Evolutionary conservation across 1,284 basidiomycete species (phyloP), one percentile per base, ranked within the genome.

Genomic region (Salmacisia buchloeana): DNA sequence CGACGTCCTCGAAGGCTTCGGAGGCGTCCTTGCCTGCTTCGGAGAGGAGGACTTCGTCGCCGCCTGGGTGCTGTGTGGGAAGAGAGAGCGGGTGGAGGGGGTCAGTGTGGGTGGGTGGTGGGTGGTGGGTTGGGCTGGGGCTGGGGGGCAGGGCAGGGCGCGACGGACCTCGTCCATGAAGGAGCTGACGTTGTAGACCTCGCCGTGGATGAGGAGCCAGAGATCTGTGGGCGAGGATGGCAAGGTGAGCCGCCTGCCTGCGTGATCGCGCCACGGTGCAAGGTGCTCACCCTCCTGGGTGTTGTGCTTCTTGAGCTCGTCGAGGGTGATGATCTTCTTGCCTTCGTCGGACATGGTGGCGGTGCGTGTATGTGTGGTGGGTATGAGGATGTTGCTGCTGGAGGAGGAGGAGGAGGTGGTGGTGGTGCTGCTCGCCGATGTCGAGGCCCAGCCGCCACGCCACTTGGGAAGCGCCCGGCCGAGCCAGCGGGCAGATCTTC

Each of bases 1-100:
- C 94, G 57, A 98, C 94, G 81, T 98, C 96, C 83, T 98, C 96
- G 78, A 98, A 99, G 12, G 94, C 92, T 81, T 98, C 96, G 46
- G 94, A 96, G 31, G 92, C 93, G 81, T 98, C 94, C 91, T 78
- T 83, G 88, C 94, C 91, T 76, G 87, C 89, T 83, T 98, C 94
- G 69, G 90, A 89, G 63, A 97, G 81, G 69, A 98, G 86, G 63
- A 98, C 94, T 83, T 98, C 94, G 83, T 97, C 94, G 72, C 94
- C 94, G 82, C 94, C 93, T 27, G 92, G 92, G 82, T 97, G 94
- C 92, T 96, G 49, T 54, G 45, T 5, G 45, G 10, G 18, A 18
- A 18, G 36, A 38, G 9, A 38, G 43, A 36, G n/a, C 52, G 54
- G 41, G 60, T 59, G 59, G 68, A 63, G 59, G 25, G 31, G 13